phyloP scores from a whole-genome alignment of 139 green algal species.

The Marvania coccoides region DNA sequence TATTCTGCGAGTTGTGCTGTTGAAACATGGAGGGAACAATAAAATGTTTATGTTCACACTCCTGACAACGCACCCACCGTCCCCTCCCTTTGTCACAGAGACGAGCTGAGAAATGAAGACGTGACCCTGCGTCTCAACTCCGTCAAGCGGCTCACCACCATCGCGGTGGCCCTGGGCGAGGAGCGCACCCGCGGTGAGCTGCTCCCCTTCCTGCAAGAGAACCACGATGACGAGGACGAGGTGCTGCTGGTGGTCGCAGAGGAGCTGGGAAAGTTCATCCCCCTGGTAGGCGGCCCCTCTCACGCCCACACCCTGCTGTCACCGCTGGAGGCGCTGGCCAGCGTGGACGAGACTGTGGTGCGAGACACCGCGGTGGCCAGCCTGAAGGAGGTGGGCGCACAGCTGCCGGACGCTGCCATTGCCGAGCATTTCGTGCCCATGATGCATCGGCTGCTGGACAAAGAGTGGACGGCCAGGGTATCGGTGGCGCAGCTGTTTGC shows the following conservation, averaged over 20 bases:
- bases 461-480: constrained; percentile 94
- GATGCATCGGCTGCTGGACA: constrained; percentile 75
- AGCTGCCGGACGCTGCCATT: constrained; percentile 61
- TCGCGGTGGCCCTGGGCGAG: constrained; percentile 90
- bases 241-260: constrained; percentile 95
- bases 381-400: constrained; percentile 64
- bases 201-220: constrained; percentile 95
- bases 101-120: constrained; percentile 93
- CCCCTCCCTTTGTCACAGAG: constrained; percentile 37
- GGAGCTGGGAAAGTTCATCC: constrained; percentile 92
- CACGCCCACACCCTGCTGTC: constrained; percentile 75
- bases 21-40: background rate
- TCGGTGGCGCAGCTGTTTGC: constrained; percentile 86
- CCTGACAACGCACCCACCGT: background rate
- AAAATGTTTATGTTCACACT: background rate
- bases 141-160: constrained; percentile 84
- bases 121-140: constrained; percentile 85
- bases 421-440: constrained; percentile 71
- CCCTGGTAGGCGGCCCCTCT: constrained; percentile 79
- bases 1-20: background rate
- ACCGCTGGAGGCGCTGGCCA: constrained; percentile 87
- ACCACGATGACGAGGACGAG: constrained; percentile 88
- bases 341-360: constrained; percentile 98
- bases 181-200: constrained; percentile 90
- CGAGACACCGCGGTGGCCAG: constrained; percentile 88